Percentiles rank a stretch among this genome's conserved stretches.
These are phyloP conservation scores for Aspergillus fumigatus DNA, from an alignment of 2,329 filamentous ascomycete species.

Conservation along the genomic window DNA sequence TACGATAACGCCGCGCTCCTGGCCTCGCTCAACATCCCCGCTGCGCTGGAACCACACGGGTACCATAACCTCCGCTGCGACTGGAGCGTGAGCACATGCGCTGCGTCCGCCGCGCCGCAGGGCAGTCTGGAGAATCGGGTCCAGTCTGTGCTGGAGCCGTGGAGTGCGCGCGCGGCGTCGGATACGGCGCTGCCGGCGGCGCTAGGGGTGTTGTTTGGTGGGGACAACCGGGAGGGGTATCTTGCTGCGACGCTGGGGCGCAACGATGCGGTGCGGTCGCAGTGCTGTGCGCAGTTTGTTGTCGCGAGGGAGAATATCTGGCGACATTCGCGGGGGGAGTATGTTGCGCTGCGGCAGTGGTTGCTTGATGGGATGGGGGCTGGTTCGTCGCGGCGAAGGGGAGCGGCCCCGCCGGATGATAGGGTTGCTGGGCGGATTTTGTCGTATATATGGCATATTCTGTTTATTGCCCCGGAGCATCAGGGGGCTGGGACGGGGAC, in stretches of 20 bases:
- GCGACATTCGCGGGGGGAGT: conserved; percentile 48
- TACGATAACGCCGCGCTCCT: conserved; percentile 46
- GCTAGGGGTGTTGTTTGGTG: conserved; percentile 33
- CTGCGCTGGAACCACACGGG: conserved; percentile 36
- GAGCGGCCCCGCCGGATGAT: conserved; percentile 40
- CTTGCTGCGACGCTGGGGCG: conserved; percentile 33
- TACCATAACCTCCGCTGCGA: conserved; percentile 50
- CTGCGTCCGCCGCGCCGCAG: conserved; percentile 31
- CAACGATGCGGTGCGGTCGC: conserved; percentile 41
- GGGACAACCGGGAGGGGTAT: conserved; percentile 27
- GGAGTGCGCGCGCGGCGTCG: conserved; percentile 39
- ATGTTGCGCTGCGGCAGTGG: conserved; percentile 52
- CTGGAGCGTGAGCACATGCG: conserved; percentile 45
- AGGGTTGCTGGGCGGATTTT: conserved; percentile 43
- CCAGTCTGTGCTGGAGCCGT: conserved; percentile 38
- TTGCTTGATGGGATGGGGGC: conserved; percentile 38
- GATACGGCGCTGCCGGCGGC: conserved; percentile 36
- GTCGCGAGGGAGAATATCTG: conserved; percentile 47
- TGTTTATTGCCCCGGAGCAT: conserved; percentile 30
- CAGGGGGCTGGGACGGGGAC: conserved; percentile 1
- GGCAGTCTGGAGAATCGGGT: conserved; percentile 39
- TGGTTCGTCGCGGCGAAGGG: conserved; percentile 3
- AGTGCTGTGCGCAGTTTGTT: conserved; percentile 56
- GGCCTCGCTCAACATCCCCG: conserved; percentile 32
- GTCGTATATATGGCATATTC: conserved; percentile 48